Base-by-base conservation (phyloP, 768 basidiomycete species). In the Rhodotorula babjevae region DNA sequence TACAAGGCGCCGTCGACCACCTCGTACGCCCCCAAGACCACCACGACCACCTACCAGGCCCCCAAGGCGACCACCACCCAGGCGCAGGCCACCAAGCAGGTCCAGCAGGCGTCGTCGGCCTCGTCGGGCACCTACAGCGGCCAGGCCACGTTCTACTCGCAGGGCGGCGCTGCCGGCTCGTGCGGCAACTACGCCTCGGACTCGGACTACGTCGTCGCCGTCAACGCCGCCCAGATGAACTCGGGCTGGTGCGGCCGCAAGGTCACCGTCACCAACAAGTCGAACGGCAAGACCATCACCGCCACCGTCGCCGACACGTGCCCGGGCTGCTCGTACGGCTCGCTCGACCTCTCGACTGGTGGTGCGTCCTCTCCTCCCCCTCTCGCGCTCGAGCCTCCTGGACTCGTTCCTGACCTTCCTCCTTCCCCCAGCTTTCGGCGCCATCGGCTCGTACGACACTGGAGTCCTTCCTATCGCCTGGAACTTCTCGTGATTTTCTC, bases 61-160 rank as follows among this genome's bases (percentile, higher is more conserved):
- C 25, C 59, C 59, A 18, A 60, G 59, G 19, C 40, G 12, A 59
- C 58, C 29, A 69, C 68, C 44, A 42, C 44, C 23, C 18, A 65
- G 64, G 64, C 56, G 11, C 55, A 55, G 61, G n/a, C 55, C 36
- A 74, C 46, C 58, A 33, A 50, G 65, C 36, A 67, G 74, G 40
- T 68, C 72, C 42, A 65, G 76, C 18, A 44, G 63, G 50, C 63
- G 25, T 65, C 79, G 18, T 70, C 78, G 27, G 72, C 76, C 18
- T 64, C 69, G 4, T 63, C 72, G 62, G 76, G 74, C 50, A 64
- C 71, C 29, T 61, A 77, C 72, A 66, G 69, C 40, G 80, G 80
- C 68, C 81, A 80, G 72, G 85, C 82, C 18, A 86, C 85, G 67
- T 86, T 77, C 82, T 92, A 85, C 84, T 85, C 83, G 80, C 90